Evolutionary conservation across 2,329 filamentous ascomycete genomes (phyloP).

Genomic region (Neodidymelliopsis sp.): DNA sequence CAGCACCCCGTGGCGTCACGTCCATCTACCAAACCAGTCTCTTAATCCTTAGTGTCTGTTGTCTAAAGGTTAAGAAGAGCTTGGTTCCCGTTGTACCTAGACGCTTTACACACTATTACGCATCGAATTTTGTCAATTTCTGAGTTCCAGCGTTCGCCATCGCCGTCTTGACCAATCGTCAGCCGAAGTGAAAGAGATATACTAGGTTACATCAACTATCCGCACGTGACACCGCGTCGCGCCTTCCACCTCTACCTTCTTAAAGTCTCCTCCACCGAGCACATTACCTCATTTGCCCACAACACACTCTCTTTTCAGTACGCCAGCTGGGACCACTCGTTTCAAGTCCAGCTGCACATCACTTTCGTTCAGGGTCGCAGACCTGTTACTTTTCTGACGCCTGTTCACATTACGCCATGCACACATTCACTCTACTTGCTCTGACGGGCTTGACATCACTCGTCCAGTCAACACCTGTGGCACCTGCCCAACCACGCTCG

Average conservation of each 20-base stretch:
- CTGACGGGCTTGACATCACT: slow-evolving; percentile 33
- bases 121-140: background rate
- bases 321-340: slow-evolving; percentile 5
- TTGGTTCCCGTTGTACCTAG: slow-evolving; percentile 14
- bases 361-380: slow-evolving; percentile 12
- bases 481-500: slow-evolving; percentile 20
- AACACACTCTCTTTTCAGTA: slow-evolving; percentile 4
- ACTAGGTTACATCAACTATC: background rate
- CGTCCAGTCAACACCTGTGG: slow-evolving; percentile 36
- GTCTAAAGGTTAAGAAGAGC: slow-evolving; percentile 15
- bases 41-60: slow-evolving; percentile 21
- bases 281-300: background rate
- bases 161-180: slow-evolving; percentile 1
- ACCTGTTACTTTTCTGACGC: slow-evolving; percentile 10
- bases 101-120: slow-evolving; percentile 4
- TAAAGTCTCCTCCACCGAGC: slow-evolving; percentile 14
- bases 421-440: slow-evolving; percentile 27
- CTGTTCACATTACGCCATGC: slow-evolving; percentile 29
- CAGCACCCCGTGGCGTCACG: slow-evolving; percentile 34
- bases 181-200: slow-evolving; percentile 17
- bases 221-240: slow-evolving; percentile 14
- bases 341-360: slow-evolving; percentile 2
- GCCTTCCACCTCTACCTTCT: slow-evolving; percentile 22
- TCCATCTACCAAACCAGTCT: slow-evolving; percentile 17
- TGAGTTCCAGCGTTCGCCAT: slow-evolving; percentile 5